phyloP scores from a whole-genome alignment of 768 basidiomycete genomes.

The Fomitopsis pulvina region DNA sequence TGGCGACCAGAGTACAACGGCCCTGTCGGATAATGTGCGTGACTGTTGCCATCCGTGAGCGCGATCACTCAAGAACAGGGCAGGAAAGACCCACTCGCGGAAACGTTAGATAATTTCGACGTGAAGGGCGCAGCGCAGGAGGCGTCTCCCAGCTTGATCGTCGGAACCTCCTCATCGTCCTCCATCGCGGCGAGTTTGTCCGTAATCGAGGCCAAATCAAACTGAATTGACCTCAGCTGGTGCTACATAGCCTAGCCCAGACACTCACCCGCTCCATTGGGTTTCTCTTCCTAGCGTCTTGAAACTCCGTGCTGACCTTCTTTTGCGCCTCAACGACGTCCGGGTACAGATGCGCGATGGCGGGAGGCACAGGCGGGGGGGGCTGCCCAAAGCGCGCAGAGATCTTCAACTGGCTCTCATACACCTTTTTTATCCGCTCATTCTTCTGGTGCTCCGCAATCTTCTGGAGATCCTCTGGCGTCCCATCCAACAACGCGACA shows the following conservation, averaged over 20 bases:
- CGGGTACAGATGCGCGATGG: conserved; percentile 83
- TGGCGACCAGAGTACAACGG: conserved; percentile 96
- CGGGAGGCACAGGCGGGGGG: conserved; percentile 87
- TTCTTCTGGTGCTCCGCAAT: conserved; percentile 89
- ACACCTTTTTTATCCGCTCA: conserved; percentile 93
- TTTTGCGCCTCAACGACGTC: conserved; percentile 89
- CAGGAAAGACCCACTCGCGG: conserved; percentile 65
- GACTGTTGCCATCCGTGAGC: conserved; percentile 49
- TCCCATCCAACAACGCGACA: conserved; percentile 87
- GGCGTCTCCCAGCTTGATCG: conserved; percentile 99
- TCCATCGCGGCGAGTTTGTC: conserved; percentile 90
- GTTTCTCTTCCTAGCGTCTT: conserved; percentile 67
- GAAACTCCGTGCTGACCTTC: conserved; percentile 60
- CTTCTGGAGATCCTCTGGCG: conserved; percentile 84
- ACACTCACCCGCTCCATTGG: conserved; percentile 81
- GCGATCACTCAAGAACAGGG: neutral
- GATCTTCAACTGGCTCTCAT: conserved; percentile 91
- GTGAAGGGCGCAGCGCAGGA: conserved; percentile 99
- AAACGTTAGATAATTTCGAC: conserved; percentile 94
- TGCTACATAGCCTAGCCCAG: neutral
- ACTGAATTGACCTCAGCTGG: conserved; percentile 33
- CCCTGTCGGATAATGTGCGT: conserved; percentile 98
- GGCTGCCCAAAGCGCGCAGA: conserved; percentile 87
- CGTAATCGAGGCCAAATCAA: conserved; percentile 73
- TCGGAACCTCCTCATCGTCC: conserved; percentile 89